Conservation (phyloP, 1,139 yeast species). For the Suhomyces taliae region DNA sequence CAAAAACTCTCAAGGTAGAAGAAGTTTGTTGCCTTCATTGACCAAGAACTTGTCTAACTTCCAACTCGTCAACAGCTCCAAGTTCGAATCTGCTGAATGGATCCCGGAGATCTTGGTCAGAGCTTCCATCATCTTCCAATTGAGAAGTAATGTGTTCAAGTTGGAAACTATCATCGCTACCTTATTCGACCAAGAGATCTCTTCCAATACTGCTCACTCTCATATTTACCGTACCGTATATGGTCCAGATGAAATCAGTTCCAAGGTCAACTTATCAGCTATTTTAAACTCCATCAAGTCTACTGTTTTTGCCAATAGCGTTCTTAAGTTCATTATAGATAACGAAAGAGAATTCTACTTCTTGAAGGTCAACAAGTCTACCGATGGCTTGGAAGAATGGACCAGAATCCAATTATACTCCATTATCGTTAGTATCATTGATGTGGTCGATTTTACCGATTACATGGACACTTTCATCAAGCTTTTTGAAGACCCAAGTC, state of each 20-base stretch:
- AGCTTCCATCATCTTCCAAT: constrained; percentile 52
- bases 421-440: constrained; percentile 43
- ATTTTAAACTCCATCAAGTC: constrained; percentile 39
- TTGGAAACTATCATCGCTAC: constrained; percentile 59
- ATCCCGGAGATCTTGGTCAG: constrained; percentile 51
- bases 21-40: constrained; percentile 65
- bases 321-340: constrained; percentile 45
- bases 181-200: constrained; percentile 43
- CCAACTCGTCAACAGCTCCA: constrained; percentile 30
- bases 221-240: constrained; percentile 51
- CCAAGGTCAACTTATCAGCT: constrained; percentile 51
- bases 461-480: constrained; percentile 24
- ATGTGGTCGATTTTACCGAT: constrained; percentile 19
- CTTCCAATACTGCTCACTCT: constrained; percentile 16
- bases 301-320: constrained; percentile 32
- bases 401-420: constrained; percentile 60
- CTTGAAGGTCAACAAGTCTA: constrained; percentile 50
- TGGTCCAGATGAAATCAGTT: constrained; percentile 60
- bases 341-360: constrained; percentile 44
- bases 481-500: constrained; percentile 64
- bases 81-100: constrained; percentile 52
- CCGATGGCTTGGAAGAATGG: constrained; percentile 71
- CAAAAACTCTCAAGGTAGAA: constrained; percentile 58
- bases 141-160: constrained; percentile 54
- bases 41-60: constrained; percentile 43